Evolutionary conservation across 2,329 filamentous ascomycete species (phyloP), one percentile per base, ranked within the genome.

Genomic region (Stachybotrys echinatus): DNA sequence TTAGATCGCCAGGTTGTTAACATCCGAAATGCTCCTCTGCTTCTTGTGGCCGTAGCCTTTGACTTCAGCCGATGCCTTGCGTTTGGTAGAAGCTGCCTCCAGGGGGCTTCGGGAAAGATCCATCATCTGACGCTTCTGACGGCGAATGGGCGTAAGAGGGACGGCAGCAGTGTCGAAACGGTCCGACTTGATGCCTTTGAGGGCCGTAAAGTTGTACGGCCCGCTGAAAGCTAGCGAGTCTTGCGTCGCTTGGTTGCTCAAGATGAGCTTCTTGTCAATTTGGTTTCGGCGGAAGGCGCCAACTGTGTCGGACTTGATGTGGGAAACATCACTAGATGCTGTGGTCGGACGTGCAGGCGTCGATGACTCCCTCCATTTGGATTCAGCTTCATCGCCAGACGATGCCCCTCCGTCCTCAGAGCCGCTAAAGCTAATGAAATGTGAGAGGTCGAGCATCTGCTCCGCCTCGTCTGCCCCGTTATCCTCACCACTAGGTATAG

Each of bases 211-310:
- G 62, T 81, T 74, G 66, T 84, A 79, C 6, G 80, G 76, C 47
- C 79, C 73, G 48, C 81, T 77, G 64, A 85, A 81, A 46, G 80
- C 76, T 22, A 88, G 73, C 38, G 84, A 83, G 58, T 86, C 79
- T 50, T 79, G 71, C 37, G 80, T 83, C 20, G 79, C 80, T 59
- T 81, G 77, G 61, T 77, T 80, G 67, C 79, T 82, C 54, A 79
- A 66, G 51, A 83, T 80, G 52, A 83, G 71, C 57, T 81, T 77
- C 61, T 81, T 76, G 62, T 81, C 80, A 73, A 74, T 83, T 63
- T 81, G 83, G 65, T 81, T 85, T 55, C 75, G 81, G 50, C 88
- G 88, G 75, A 94, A 95, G 1, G 88, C 87, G 37, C 87, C 87
- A 34, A 94, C 88, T 14, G 86, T 81, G 50, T 84, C 80, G 8